Percentiles rank a stretch among this genome's conserved stretches.
Conservation (phyloP, 75 land plant species). For the Chamaecyparis obtusa region DNA sequence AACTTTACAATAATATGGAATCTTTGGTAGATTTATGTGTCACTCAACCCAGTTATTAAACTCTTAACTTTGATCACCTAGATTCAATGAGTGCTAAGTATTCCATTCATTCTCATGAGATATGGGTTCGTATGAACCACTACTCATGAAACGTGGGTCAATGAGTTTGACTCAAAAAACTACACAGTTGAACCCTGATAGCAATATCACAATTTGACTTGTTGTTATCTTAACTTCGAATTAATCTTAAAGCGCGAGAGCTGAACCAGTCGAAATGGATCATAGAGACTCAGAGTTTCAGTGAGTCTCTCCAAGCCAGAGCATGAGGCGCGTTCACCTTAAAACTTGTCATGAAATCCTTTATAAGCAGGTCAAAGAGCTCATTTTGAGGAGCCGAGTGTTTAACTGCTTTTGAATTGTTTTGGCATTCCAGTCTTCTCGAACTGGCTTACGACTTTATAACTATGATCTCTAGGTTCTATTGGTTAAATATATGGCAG, state of each 20-base stretch:
- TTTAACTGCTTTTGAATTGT: neutral
- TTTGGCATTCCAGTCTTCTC: neutral
- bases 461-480: neutral
- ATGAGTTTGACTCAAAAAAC: no score
- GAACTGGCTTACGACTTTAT: neutral
- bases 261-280: neutral
- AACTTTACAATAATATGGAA: neutral
- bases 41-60: neutral
- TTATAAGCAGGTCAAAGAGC: neutral
- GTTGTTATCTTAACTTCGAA: no score
- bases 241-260: neutral
- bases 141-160: no score
- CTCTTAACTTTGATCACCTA: no score
- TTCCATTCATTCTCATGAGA: no score
- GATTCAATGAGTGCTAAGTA: no score
- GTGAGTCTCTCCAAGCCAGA: neutral
- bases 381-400: neutral
- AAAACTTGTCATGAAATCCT: neutral
- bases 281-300: neutral
- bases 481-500: neutral
- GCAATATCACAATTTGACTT: no score
- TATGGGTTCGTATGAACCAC: no score
- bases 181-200: no score
- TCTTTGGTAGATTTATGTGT: neutral
- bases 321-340: neutral